A percentile compares a stretch with the other conserved stretches of the same genome.
These are phyloP conservation scores for Arthrobotrys conoides DNA, from an alignment of 2,329 filamentous ascomycete species.

Conservation along the genomic window DNA sequence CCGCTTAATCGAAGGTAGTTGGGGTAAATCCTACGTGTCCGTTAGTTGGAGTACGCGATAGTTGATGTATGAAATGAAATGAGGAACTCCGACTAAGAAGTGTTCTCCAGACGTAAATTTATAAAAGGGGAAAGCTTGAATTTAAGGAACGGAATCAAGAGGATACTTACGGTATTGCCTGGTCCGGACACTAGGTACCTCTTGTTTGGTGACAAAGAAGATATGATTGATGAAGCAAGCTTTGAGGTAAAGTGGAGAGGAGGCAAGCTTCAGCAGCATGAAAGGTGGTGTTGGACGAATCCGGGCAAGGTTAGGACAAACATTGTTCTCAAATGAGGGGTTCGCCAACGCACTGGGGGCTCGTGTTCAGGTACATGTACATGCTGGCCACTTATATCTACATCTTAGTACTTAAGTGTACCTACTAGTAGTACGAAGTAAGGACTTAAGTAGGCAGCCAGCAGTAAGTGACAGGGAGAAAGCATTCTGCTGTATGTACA, in stretches of 20 bases:
- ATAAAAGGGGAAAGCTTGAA: neutral
- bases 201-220: neutral
- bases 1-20: neutral
- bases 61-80: too few relatives aligned
- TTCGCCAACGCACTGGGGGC: constrained; percentile 32
- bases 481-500: neutral
- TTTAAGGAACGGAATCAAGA: neutral
- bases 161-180: constrained; percentile 3
- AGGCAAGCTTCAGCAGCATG: neutral
- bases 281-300: constrained; percentile 17
- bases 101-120: too few relatives aligned
- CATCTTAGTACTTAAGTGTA: too few relatives aligned
- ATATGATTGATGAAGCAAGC: constrained; percentile 15
- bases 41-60: constrained; percentile 10
- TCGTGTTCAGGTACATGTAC: neutral
- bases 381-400: neutral
- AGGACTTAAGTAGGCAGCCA: too few relatives aligned
- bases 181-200: neutral
- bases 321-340: constrained; percentile 41
- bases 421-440: too few relatives aligned
- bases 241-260: constrained; percentile 22
- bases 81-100: neutral
- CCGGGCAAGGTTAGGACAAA: constrained; percentile 14
- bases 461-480: too few relatives aligned
- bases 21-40: neutral